A percentile compares a stretch with the other conserved stretches of the same genome.
Conservation (phyloP, 768 basidiomycete genomes). For the Pleurotus ostreatus region DNA sequence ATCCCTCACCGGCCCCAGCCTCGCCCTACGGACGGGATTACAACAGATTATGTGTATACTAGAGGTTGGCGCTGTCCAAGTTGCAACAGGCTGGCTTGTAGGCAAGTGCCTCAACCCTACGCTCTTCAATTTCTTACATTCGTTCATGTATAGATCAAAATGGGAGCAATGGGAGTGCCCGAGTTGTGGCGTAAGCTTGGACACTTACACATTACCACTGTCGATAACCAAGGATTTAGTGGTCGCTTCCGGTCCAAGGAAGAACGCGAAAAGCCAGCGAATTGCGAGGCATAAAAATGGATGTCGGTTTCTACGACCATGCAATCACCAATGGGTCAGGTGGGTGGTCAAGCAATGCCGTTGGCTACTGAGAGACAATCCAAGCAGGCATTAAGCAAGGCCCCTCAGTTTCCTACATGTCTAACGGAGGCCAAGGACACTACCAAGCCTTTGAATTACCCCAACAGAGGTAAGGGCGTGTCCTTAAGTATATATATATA, state of each 20-base stretch:
- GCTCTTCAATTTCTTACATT: constrained; percentile 1
- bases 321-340: constrained; percentile 27
- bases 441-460: constrained; percentile 51
- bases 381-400: constrained; percentile 26
- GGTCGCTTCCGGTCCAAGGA: constrained; percentile 14
- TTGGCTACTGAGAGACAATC: not conserved
- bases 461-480: constrained; percentile 31
- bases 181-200: constrained; percentile 45
- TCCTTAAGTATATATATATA: no score
- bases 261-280: constrained; percentile 28
- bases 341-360: constrained; percentile 15
- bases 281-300: constrained; percentile 29
- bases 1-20: constrained; percentile 29
- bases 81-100: constrained; percentile 73
- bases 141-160: constrained; percentile 44
- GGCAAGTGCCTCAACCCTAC: constrained; percentile 36
- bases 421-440: constrained; percentile 19
- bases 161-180: constrained; percentile 76
- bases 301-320: constrained; percentile 25
- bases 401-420: constrained; percentile 17
- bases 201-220: not conserved
- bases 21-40: constrained; percentile 27
- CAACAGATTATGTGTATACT: constrained; percentile 52
- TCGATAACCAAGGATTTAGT: constrained; percentile 13
- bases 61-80: constrained; percentile 65